These are phyloP conservation scores for Apiotrichum veenhuisii DNA, from an alignment of 1,284 basidiomycete species.

Conservation along the genomic window DNA sequence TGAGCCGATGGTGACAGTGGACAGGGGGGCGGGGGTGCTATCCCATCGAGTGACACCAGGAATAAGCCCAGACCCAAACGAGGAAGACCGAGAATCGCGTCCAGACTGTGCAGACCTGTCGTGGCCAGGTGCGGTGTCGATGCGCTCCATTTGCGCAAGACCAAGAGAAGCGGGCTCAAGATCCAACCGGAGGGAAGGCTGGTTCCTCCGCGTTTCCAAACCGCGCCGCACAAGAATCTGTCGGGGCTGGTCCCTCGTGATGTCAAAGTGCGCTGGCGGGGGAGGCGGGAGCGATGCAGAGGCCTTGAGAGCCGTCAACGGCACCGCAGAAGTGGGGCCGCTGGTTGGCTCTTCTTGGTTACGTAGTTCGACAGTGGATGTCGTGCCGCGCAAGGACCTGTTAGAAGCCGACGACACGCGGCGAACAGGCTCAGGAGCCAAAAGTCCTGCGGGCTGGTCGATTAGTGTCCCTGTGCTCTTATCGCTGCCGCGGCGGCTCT, in stretches of 20 bases:
- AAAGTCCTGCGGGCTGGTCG: slow-evolving; percentile 16
- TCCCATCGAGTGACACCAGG: slow-evolving; percentile 41
- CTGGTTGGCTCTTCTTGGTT: neutral
- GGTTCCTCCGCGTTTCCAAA: slow-evolving; percentile 42
- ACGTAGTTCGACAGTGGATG: slow-evolving; percentile 35
- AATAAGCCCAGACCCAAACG: slow-evolving; percentile 35
- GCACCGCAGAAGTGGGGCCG: neutral
- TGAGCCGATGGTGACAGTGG: neutral
- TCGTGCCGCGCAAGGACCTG: slow-evolving; percentile 28
- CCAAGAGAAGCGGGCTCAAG: slow-evolving; percentile 38
- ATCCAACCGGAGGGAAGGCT: slow-evolving; percentile 45
- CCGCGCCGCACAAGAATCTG: slow-evolving; percentile 2
- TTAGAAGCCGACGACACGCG: slow-evolving; percentile 24
- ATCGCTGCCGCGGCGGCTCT: slow-evolving; percentile 32
- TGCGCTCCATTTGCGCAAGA: neutral
- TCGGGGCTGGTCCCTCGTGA: neutral
- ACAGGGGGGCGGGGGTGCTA: slow-evolving; percentile 43
- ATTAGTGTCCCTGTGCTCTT: slow-evolving; percentile 8
- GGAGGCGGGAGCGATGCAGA: slow-evolving; percentile 10
- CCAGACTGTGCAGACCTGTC: neutral
- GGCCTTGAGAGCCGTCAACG: neutral
- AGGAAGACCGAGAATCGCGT: slow-evolving; percentile 26
- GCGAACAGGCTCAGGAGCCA: slow-evolving; percentile 26
- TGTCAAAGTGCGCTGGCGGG: slow-evolving; percentile 6
- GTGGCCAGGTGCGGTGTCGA: neutral